These are phyloP conservation scores for Amaranthus cruentus DNA, from an alignment of 148 eudicot species.

Conservation along the genomic window DNA sequence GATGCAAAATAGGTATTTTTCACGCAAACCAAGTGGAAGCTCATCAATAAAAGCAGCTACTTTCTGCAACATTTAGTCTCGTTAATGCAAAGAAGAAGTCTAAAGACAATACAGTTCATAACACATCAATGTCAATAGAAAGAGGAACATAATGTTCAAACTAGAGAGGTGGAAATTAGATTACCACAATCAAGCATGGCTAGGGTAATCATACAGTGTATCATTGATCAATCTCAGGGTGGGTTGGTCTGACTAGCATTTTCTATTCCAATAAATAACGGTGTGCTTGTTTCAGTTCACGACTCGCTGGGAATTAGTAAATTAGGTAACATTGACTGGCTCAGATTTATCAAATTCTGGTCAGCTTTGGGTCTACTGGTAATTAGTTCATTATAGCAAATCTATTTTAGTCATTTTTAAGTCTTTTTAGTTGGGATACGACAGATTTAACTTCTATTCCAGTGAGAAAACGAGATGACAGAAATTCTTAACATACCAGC, in stretches of 20 bases:
- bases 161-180: no score
- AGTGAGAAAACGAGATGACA: slow-evolving; percentile 2
- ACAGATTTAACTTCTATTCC: neutral
- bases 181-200: no score
- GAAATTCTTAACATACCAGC: slow-evolving; percentile 48
- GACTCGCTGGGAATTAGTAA: no score
- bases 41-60: slow-evolving; percentile 88
- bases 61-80: slow-evolving; percentile 50
- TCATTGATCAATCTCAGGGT: no score
- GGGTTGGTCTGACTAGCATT: no score
- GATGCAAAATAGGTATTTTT: slow-evolving; percentile 77
- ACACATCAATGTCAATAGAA: neutral
- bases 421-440: neutral
- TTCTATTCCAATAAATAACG: no score
- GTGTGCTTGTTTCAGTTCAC: no score
- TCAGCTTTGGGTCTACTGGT: no score
- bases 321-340: no score
- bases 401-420: neutral
- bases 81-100: slow-evolving; percentile 14
- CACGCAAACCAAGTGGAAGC: slow-evolving; percentile 68
- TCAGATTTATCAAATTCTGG: no score
- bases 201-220: no score
- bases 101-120: neutral
- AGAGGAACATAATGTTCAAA: neutral
- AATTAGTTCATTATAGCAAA: no score